A percentile compares a stretch with the other conserved stretches of the same genome.
Evolutionary conservation across 768 basidiomycete species (phyloP).

Genomic region (Coprinopsis sp.): DNA sequence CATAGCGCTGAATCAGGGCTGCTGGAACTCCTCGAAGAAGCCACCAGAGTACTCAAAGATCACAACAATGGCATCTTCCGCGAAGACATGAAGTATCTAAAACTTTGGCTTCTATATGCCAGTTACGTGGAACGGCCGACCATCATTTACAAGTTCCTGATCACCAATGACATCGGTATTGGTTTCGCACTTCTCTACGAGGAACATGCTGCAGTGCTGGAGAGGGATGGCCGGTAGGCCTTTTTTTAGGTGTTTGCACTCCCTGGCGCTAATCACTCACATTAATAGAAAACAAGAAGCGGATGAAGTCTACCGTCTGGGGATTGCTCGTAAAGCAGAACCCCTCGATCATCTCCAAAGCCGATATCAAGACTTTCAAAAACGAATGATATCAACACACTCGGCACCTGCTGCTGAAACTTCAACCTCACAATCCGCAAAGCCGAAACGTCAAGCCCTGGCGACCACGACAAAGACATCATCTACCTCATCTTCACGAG

Average conservation of each 20-base stretch:
- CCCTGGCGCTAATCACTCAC: slow-evolving; percentile 7
- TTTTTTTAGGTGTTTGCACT: slow-evolving; percentile 5
- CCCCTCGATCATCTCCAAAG: slow-evolving; percentile 78
- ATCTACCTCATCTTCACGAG: slow-evolving; percentile 32
- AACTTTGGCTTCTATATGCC: slow-evolving; percentile 92
- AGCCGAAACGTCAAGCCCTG: slow-evolving; percentile 29
- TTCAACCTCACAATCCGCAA: slow-evolving; percentile 24
- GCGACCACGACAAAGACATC: slow-evolving; percentile 44
- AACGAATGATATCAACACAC: slow-evolving; percentile 71
- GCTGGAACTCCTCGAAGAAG: slow-evolving; percentile 89
- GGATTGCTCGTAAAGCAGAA: slow-evolving; percentile 75
- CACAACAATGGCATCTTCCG: slow-evolving; percentile 70
- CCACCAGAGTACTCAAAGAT: slow-evolving; percentile 80
- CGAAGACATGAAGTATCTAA: slow-evolving; percentile 81
- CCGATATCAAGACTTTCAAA: slow-evolving; percentile 84
- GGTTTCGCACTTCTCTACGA: slow-evolving; percentile 81
- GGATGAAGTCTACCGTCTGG: slow-evolving; percentile 85
- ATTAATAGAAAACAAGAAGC: slow-evolving; percentile 75
- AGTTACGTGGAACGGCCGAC: slow-evolving; percentile 86
- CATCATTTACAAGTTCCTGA: slow-evolving; percentile 84
- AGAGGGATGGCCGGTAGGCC: slow-evolving; percentile 72
- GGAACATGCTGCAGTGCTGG: slow-evolving; percentile 83
- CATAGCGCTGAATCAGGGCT: slow-evolving; percentile 85
- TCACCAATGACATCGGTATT: slow-evolving; percentile 89
- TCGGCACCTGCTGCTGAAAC: slow-evolving; percentile 36